Base-by-base conservation (phyloP, 139 green algal genomes). In the Spirogloea muscicola region DNA sequence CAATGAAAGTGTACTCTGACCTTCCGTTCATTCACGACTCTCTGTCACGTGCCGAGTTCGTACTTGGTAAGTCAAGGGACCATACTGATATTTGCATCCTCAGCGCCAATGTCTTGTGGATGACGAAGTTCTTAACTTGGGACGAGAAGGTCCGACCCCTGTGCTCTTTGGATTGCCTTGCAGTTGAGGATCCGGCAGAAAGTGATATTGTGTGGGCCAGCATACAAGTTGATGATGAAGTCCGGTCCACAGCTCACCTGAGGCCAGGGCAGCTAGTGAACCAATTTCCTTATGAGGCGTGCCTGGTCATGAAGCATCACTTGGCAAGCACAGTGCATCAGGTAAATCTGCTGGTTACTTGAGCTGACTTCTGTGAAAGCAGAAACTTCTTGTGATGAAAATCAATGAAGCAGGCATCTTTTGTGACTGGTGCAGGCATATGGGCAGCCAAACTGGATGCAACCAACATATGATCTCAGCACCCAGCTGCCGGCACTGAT, bases 271-370 rank as follows among this genome's bases (percentile, higher is more conserved):
- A 73, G 72, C 36, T 68, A 2, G n/a, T 81, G 16, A 81, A 81
- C 42, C 72, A 81, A 66, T 81, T 81, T 7, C 72, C 72, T 21
- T 78, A 46, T 10, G 72, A 81, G 55, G 63, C 63, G 3, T 81
- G 72, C 66, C 31, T 81, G 25, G 72, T 81, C 7, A 81, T 81
- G 72, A 81, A 81, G 41, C 72, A 81, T 37, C 72, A 81, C 34
- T 49, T 81, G 44, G 72, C 72, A 1, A 39, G 67, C 16, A 81
- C 72, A 1, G 10, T 81, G 1, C 49, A 68, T 29, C 63, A 80
- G 72, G 72, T 77, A 21, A 34, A 6, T 16, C n/a, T 51, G 25
- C 51, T 51, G 13, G 10, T 10, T 51, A 51, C 10, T 51, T 13
- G 43, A 10, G 43, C 43, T 25, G 43, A 29, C 7, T 58, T 25